Evolutionary conservation across 2,329 filamentous ascomycete species (phyloP).

Genomic region (Fusarium protoensiforme): DNA sequence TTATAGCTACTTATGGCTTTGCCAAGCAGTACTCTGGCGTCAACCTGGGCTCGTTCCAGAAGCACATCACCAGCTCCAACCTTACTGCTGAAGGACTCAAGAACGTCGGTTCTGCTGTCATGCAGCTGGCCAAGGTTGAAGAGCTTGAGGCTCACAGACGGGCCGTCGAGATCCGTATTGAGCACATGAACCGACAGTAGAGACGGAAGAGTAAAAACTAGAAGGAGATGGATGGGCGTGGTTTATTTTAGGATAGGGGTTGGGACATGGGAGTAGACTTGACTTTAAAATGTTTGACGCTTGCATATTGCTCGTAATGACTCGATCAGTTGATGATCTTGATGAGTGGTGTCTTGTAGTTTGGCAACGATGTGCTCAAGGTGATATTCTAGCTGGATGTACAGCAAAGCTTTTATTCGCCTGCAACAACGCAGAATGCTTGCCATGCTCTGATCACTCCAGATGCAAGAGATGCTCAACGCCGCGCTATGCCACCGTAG

Average conservation of each 20-base stretch:
- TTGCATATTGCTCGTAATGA: background rate
- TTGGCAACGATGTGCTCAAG: constrained; percentile 2
- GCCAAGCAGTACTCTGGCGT: constrained; percentile 99
- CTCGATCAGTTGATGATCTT: background rate
- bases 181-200: constrained; percentile 55
- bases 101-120: constrained; percentile 89
- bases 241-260: constrained; percentile 19
- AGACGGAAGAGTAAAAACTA: background rate
- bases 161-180: constrained; percentile 85
- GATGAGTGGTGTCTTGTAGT: background rate
- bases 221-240: constrained; percentile 22
- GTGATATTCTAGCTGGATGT: constrained; percentile 28
- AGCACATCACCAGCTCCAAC: constrained; percentile 96
- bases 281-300: constrained; percentile 4
- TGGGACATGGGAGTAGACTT: constrained; percentile 21
- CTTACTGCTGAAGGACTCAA: constrained; percentile 85
- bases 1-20: constrained; percentile 91
- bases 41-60: constrained; percentile 94
- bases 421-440: constrained; percentile 26
- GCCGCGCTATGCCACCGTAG: constrained; percentile 48
- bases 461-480: constrained; percentile 42
- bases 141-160: constrained; percentile 93
- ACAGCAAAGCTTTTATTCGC: constrained; percentile 31
- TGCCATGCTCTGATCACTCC: constrained; percentile 25
- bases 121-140: constrained; percentile 94